Conservation (phyloP, 2,329 filamentous ascomycete species). For the Fusarium metavorans region DNA sequence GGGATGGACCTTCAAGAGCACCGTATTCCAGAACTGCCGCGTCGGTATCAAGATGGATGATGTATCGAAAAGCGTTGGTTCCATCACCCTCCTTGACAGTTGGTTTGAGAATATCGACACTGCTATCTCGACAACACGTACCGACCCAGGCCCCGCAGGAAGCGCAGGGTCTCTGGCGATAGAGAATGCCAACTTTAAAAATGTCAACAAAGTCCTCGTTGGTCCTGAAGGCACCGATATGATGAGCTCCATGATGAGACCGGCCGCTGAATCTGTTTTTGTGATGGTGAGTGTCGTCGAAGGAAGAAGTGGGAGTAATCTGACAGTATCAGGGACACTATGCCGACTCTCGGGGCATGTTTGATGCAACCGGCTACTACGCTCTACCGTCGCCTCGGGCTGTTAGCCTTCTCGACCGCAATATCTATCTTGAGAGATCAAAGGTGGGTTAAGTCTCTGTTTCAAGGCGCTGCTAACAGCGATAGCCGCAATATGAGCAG, state of each 20-base stretch:
- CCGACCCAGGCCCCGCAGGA: constrained; percentile 45
- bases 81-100: constrained; percentile 81
- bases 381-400: constrained; percentile 29
- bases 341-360: constrained; percentile 35
- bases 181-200: constrained; percentile 60
- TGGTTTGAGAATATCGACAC: constrained; percentile 74
- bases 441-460: constrained; percentile 54
- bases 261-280: constrained; percentile 31
- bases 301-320: neutral
- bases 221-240: constrained; percentile 35
- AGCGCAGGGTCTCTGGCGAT: constrained; percentile 59
- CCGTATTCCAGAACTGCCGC: constrained; percentile 71
- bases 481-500: constrained; percentile 74
- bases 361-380: constrained; percentile 40
- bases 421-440: constrained; percentile 76
- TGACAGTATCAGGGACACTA: constrained; percentile 43
- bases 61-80: constrained; percentile 71
- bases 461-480: neutral
- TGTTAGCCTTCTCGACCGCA: constrained; percentile 62
- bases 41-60: constrained; percentile 76
- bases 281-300: constrained; percentile 39
- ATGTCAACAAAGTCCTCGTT: constrained; percentile 48
- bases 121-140: constrained; percentile 74
- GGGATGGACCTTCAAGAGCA: constrained; percentile 79
- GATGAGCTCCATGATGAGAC: constrained; percentile 17